Conservation (phyloP, 192 early-diverging fungal genomes). For the Spizellomyces sp. region DNA sequence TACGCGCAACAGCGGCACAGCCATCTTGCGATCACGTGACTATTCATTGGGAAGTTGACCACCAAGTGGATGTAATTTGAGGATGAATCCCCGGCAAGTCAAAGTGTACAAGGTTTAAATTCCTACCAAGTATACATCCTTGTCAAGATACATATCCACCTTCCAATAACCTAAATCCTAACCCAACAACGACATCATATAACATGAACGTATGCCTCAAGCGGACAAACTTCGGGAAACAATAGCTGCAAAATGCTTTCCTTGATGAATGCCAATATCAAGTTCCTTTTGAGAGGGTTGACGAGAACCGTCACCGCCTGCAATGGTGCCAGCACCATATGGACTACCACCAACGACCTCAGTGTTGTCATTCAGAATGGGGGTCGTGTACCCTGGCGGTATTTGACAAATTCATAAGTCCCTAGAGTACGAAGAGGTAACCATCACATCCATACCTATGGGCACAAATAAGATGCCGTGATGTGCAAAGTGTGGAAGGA, state of each 20-base stretch:
- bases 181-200: no score
- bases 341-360: conserved; percentile 31
- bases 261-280: conserved; percentile 58
- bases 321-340: conserved; percentile 72
- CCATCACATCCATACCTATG: conserved; percentile 42
- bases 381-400: conserved; percentile 7
- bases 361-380: conserved; percentile 8
- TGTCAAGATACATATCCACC: no score
- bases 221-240: background rate
- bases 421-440: background rate
- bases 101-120: no score
- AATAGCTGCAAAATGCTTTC: conserved; percentile 37
- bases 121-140: no score
- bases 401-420: background rate
- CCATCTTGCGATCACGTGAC: background rate
- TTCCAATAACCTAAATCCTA: no score
- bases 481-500: conserved; percentile 71
- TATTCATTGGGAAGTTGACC: no score
- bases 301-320: conserved; percentile 68
- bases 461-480: conserved; percentile 83
- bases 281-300: conserved; percentile 58
- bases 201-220: no score
- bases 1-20: background rate
- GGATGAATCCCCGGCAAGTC: no score
- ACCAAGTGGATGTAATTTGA: no score